Conservation (phyloP, 2,329 filamentous ascomycete genomes). For the Colletotrichum eremochloae region DNA sequence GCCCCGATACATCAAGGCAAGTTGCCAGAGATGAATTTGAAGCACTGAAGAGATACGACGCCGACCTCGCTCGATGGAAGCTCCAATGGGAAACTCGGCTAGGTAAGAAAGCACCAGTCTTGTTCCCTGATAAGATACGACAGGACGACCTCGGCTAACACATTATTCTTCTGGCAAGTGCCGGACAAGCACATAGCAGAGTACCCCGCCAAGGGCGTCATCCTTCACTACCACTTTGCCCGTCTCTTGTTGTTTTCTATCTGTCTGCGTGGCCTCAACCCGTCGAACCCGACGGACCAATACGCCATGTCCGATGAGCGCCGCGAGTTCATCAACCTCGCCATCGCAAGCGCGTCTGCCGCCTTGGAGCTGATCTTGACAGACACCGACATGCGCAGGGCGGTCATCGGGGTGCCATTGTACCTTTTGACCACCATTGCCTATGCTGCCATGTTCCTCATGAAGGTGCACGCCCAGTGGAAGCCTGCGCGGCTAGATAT, state of each 20-base stretch:
- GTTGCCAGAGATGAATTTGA: slow-evolving; percentile 52
- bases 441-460: slow-evolving; percentile 50
- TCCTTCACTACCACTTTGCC: slow-evolving; percentile 64
- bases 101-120: slow-evolving; percentile 46
- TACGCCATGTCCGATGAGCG: slow-evolving; percentile 60
- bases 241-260: slow-evolving; percentile 64
- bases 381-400: slow-evolving; percentile 49
- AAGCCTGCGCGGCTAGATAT: slow-evolving; percentile 46
- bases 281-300: slow-evolving; percentile 47
- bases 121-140: neutral
- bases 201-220: slow-evolving; percentile 64
- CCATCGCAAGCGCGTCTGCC: slow-evolving; percentile 52
- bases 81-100: slow-evolving; percentile 53
- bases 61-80: slow-evolving; percentile 53
- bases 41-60: slow-evolving; percentile 46
- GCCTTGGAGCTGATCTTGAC: slow-evolving; percentile 49
- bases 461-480: slow-evolving; percentile 51
- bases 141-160: neutral
- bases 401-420: slow-evolving; percentile 50
- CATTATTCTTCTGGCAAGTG: slow-evolving; percentile 46
- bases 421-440: slow-evolving; percentile 52
- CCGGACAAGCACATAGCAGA: slow-evolving; percentile 60
- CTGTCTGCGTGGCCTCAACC: slow-evolving; percentile 55
- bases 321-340: slow-evolving; percentile 58
- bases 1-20: slow-evolving; percentile 62